Evolutionary conservation across 1,284 basidiomycete genomes (phyloP).

Genomic region (Ceratobasidium sp.): DNA sequence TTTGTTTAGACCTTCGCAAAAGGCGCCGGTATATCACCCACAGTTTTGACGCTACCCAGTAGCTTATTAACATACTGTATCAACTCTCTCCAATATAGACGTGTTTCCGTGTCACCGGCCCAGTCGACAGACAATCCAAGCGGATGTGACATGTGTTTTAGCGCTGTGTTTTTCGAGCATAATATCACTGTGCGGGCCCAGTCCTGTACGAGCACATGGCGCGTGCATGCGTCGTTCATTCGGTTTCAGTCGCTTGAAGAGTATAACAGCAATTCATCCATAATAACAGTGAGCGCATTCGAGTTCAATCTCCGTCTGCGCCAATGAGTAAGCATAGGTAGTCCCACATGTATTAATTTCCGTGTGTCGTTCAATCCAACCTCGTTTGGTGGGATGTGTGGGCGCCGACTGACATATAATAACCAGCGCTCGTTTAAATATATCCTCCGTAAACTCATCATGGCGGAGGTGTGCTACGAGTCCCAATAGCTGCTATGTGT

Average conservation of each 20-base stretch:
- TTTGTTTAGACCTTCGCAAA: not conserved
- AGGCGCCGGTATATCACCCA: not conserved
- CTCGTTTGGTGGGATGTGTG: not conserved
- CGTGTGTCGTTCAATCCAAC: not conserved
- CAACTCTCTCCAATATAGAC: not conserved
- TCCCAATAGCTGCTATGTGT: constrained; percentile 18
- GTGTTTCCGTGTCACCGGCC: not conserved
- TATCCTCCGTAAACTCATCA: not conserved
- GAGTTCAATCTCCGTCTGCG: not conserved
- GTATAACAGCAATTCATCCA: constrained; percentile 10
- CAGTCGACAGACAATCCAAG: no score
- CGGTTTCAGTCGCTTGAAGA: constrained; percentile 6
- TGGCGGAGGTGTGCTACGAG: constrained; percentile 27
- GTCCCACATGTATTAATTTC: not conserved
- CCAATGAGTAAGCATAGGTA: not conserved
- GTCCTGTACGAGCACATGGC: constrained; percentile 9
- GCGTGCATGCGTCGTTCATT: not conserved
- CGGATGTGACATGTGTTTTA: no score
- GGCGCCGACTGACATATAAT: not conserved
- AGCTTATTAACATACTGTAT: not conserved
- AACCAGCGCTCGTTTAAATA: constrained; percentile 7
- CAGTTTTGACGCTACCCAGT: not conserved
- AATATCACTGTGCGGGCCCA: not conserved
- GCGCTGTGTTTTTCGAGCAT: no score
- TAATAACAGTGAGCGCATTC: not conserved